Evolutionary conservation across 2,329 filamentous ascomycete species (phyloP).

Genomic region (Colletotrichum magnum): DNA sequence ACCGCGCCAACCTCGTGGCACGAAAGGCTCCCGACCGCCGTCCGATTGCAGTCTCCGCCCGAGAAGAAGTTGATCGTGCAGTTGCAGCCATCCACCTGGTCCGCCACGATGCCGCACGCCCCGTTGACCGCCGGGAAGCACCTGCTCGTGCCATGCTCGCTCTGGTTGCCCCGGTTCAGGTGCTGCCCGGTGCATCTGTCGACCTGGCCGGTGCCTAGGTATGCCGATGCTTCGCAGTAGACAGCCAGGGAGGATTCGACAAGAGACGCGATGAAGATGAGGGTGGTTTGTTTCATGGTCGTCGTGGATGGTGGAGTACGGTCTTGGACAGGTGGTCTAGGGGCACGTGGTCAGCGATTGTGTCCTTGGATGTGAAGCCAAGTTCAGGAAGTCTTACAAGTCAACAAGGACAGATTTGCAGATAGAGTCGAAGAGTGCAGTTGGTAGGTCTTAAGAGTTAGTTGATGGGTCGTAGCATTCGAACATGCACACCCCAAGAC

Average conservation of each 20-base stretch:
- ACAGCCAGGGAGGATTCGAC: not conserved
- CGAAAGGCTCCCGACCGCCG: slow-evolving; percentile 18
- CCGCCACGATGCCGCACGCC: slow-evolving; percentile 13
- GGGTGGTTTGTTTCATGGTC: not conserved
- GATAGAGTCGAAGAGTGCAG: too few species aligned
- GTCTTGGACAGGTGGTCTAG: not conserved
- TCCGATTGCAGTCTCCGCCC: slow-evolving; percentile 23
- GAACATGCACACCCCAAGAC: too few species aligned
- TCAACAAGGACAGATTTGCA: too few species aligned
- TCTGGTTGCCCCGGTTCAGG: slow-evolving; percentile 13
- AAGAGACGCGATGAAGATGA: not conserved
- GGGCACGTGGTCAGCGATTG: not conserved
- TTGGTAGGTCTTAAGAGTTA: too few species aligned
- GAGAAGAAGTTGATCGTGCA: slow-evolving; percentile 34
- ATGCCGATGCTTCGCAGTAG: slow-evolving; percentile 30
- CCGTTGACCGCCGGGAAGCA: slow-evolving; percentile 34
- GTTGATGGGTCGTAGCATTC: too few species aligned
- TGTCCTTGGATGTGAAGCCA: too few species aligned
- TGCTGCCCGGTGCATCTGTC: slow-evolving; percentile 31
- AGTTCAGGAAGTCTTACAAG: too few species aligned
- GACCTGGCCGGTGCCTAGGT: slow-evolving; percentile 15
- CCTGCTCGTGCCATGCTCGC: slow-evolving; percentile 12
- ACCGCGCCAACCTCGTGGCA: slow-evolving; percentile 19
- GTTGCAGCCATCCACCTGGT: not conserved
- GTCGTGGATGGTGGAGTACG: not conserved